phyloP scores from a whole-genome alignment of 371 early-diverging fungal genomes.

The Scutellospora calospora region DNA sequence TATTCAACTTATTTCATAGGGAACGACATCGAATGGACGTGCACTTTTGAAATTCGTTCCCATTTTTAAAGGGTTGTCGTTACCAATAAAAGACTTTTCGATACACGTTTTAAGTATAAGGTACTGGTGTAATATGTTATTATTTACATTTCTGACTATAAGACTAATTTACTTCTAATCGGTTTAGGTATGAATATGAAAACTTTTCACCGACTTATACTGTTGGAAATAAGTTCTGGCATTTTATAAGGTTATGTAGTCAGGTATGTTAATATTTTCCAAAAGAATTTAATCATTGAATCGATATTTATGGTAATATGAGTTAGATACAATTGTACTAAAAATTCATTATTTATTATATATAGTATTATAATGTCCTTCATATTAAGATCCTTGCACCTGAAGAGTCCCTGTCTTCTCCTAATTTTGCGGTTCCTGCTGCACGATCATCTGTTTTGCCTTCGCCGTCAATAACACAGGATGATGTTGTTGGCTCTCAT shows the following conservation, averaged over 20 bases:
- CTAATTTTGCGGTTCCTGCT: conserved; percentile 46
- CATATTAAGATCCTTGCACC: conserved; percentile 62
- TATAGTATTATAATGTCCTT: conserved; percentile 67
- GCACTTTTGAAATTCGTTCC: conserved; percentile 81
- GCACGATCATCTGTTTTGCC: conserved; percentile 40
- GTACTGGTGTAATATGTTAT: conserved; percentile 49
- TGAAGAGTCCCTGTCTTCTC: conserved; percentile 60
- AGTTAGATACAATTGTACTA: too few relatives aligned
- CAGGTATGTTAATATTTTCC: conserved; percentile 54
- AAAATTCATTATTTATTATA: conserved; percentile 1
- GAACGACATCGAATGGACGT: conserved; percentile 89
- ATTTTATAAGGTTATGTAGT: conserved; percentile 66
- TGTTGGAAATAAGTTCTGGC: conserved; percentile 64
- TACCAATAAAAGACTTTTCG: conserved; percentile 60
- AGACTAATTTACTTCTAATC: neutral
- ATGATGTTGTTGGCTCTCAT: conserved; percentile 67
- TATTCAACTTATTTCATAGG: conserved; percentile 53
- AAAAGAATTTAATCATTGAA: neutral
- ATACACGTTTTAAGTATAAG: conserved; percentile 76
- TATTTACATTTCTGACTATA: neutral
- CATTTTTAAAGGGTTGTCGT: conserved; percentile 64
- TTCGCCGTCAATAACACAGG: conserved; percentile 49
- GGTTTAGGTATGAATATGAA: conserved; percentile 70
- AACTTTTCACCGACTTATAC: conserved; percentile 75
- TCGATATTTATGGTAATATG: neutral